A percentile compares a stretch with the other conserved stretches of the same genome.
These are phyloP conservation scores for Arthroderma sp. DNA, from an alignment of 2,329 filamentous ascomycete species.

Conservation along the genomic window DNA sequence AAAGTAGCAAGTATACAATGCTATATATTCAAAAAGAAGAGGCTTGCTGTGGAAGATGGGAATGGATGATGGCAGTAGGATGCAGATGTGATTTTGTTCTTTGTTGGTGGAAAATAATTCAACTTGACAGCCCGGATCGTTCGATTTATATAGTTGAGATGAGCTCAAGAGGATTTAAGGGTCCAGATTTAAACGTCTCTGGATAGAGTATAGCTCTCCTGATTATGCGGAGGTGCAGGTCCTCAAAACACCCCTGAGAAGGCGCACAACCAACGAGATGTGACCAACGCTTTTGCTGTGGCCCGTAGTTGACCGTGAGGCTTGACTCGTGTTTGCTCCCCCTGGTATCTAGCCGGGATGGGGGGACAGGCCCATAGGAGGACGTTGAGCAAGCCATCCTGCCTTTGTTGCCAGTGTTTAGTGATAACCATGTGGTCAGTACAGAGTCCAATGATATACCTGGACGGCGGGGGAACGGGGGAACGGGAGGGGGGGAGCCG, in stretches of 20 bases:
- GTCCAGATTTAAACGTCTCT: conserved; percentile 1
- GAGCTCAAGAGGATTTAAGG: not conserved
- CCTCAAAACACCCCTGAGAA: not conserved
- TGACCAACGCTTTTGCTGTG: conserved; percentile 1
- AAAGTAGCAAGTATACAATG: not conserved
- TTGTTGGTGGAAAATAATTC: not conserved
- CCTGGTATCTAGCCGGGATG: not conserved
- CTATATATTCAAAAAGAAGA: not conserved
- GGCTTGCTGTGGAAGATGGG: not conserved
- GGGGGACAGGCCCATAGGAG: conserved; percentile 1
- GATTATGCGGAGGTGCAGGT: conserved; percentile 3
- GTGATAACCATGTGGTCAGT: conserved; percentile 2
- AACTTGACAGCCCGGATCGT: not conserved
- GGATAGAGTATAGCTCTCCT: not conserved
- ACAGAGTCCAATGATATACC: conserved; percentile 1
- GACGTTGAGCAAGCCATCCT: conserved; percentile 1
- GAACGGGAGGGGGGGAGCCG: not conserved
- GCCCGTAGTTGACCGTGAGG: conserved; percentile 2
- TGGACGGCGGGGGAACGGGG: not conserved
- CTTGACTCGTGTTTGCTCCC: conserved; percentile 5
- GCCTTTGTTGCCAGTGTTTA: not conserved
- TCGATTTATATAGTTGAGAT: not conserved
- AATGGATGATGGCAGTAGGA: not conserved
- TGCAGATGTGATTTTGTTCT: not conserved
- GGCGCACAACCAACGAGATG: conserved; percentile 1